Conservation (phyloP, 169 alveolate species). For the Cryptosporidium andersoni region DNA sequence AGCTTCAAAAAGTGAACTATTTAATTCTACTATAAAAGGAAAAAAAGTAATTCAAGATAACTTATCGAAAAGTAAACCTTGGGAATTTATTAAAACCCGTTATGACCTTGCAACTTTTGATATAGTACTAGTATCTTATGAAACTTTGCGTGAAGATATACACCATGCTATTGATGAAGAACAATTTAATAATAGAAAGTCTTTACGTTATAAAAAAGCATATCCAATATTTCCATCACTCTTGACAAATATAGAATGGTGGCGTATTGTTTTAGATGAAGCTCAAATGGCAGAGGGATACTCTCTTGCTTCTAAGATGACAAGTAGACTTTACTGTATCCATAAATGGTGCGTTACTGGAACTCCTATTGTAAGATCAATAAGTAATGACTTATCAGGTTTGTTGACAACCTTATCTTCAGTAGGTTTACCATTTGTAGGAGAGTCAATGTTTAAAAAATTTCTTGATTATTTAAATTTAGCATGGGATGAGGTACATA, state of each 20-base stretch:
- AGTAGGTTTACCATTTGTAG: slow-evolving; percentile 33
- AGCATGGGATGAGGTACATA: too few relatives aligned
- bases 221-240: slow-evolving; percentile 74
- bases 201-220: slow-evolving; percentile 63
- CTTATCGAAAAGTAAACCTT: neutral
- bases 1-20: neutral
- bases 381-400: slow-evolving; percentile 75
- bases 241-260: slow-evolving; percentile 73
- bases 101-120: slow-evolving; percentile 25
- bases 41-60: neutral
- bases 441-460: slow-evolving; percentile 10
- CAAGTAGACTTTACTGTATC: slow-evolving; percentile 16
- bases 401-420: slow-evolving; percentile 66
- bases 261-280: slow-evolving; percentile 78
- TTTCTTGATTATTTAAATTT: slow-evolving; percentile 9
- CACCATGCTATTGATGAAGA: slow-evolving; percentile 44
- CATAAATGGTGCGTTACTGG: slow-evolving; percentile 79
- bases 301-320: slow-evolving; percentile 67
- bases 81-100: slow-evolving; percentile 5
- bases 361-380: slow-evolving; percentile 76
- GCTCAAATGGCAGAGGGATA: slow-evolving; percentile 79
- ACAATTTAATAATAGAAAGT: slow-evolving; percentile 16
- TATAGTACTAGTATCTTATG: slow-evolving; percentile 42
- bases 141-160: slow-evolving; percentile 38
- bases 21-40: neutral